Evolutionary conservation across 768 basidiomycete genomes (phyloP), one percentile per base, ranked within the genome.

Genomic region (Austroboletus festivus): DNA sequence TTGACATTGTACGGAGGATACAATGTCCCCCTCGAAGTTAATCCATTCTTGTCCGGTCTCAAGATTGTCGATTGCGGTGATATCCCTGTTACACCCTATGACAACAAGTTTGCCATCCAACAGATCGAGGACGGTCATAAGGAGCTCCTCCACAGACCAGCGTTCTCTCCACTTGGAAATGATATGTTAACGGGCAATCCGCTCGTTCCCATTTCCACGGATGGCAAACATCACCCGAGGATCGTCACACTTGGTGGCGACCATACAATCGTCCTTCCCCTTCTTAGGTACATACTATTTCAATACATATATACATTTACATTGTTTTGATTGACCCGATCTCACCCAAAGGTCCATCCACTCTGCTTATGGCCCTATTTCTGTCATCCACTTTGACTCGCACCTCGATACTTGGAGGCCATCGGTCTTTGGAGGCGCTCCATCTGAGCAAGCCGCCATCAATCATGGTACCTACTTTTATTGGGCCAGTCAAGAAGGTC

Each of bases 391-490:
- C 67, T 91, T 93, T 61, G 91, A 93, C 64, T 85, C 86, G 26
- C 88, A 92, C 67, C 76, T 90, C 30, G 85, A 87, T 59, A 87
- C 85, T 11, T 87, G 85, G 86, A 85, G 83, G 58, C 84, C 85
- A 4, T 72, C 78, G 26, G 81, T 86, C 10, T 87, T 87, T 59
- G 86, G 86, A 20, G 85, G 84, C 10, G 81, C 86, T 3, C 85
- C 84, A 4, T 83, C 83, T 22, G 73, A 76, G 1, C 83, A 83
- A 48, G 86, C 85, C 0, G 81, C 82, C 19, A 82, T 93, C 54
- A 92, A 88, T 51, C 91, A 93, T 51, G 91, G 90, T 12, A 90
- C 88, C 3, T 93, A 92, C 71, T 93, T 93, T 68, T 93, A 89
- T 69, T 87, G 87, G 78, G 92, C 92, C 0, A 83, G 82, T 51